These are phyloP conservation scores for Quercus lobata DNA, from an alignment of 331 rosid species.

Conservation along the genomic window DNA sequence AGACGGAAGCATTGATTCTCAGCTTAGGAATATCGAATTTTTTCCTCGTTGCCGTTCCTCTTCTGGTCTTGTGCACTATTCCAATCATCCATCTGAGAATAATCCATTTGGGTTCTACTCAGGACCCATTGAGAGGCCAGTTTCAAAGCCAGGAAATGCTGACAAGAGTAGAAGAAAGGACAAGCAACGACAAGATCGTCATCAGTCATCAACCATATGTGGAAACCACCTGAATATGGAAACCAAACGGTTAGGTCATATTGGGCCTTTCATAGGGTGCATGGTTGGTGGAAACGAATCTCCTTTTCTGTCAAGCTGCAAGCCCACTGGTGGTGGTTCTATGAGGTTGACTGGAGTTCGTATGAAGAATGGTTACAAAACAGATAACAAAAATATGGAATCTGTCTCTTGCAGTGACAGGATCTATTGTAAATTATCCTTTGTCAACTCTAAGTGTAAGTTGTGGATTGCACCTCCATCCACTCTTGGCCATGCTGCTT, in stretches of 20 bases:
- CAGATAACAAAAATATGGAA: conserved; percentile 27
- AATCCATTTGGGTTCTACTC: conserved; percentile 33
- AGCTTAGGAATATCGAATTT: conserved; percentile 23
- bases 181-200: conserved; percentile 30
- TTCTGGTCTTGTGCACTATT: conserved; percentile 40
- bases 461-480: conserved; percentile 36
- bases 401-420: conserved; percentile 37
- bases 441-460: conserved; percentile 31
- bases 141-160: conserved; percentile 20
- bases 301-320: conserved; percentile 39
- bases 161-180: conserved; percentile 29
- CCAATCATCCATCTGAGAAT: conserved; percentile 53
- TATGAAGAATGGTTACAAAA: conserved; percentile 22
- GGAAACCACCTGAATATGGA: conserved; percentile 36
- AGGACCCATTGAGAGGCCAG: conserved; percentile 28
- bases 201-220: conserved; percentile 19
- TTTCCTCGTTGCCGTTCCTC: conserved; percentile 62
- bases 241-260: conserved; percentile 35
- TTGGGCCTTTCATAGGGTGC: conserved; percentile 59
- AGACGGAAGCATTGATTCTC: conserved; percentile 25
- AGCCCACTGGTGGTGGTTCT: conserved; percentile 60
- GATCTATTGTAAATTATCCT: conserved; percentile 47
- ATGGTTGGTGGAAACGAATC: conserved; percentile 44
- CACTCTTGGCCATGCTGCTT: conserved; percentile 69
- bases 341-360: conserved; percentile 49